Base-by-base conservation (phyloP, 225 moss, liverwort and hornwort genomes). In the Neckera pumila region DNA sequence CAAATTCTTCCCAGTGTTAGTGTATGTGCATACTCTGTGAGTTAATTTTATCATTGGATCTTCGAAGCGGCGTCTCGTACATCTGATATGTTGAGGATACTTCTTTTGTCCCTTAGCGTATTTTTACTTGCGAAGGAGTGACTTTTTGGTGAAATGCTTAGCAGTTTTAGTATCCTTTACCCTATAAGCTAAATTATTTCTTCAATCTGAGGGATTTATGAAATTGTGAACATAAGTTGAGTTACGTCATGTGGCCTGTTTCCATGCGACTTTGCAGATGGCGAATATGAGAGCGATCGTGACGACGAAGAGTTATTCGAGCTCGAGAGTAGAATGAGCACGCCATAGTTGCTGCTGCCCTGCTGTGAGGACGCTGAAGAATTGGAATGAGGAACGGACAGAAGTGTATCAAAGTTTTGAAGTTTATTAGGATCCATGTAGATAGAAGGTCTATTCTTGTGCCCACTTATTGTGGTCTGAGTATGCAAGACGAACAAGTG, bases 241-340 rank as follows among this genome's bases (percentile, higher is more conserved):
- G 59, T 79, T 69, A 34, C 12, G 30, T 66, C 33, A 53, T 66
- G n/a, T 56, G 49, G 63, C 65, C 49, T 60, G 49, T 49, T n/a
- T 83, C 63, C 51, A 45, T 83, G 33, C 72, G 82, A 61, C 56
- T 49, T 86, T 81, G 86, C 94, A 94, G 94, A 94, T 90, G 94
- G 92, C 45, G 94, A 94, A 80, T 91, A 92, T 72, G 94, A 94
- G 71, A 94, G 94, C 36, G 94, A 94, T 34, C 92, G 87, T 80
- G 94, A 94, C 63, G 94, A 94, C 45, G 93, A 94, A 87, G 94
- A 94, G 87, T 86, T 94, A 77, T 94, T 92, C 34, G 94, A 94
- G 84, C 92, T 94, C n/a, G 94, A 94, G 90, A 91, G 91, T 91
- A 94, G 94, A 86, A 89, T 94, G 94, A 91, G 90, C 91, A 92